Evolutionary conservation across 768 basidiomycete species (phyloP), one percentile per base, ranked within the genome.

Genomic region (Lactifluus volemus): DNA sequence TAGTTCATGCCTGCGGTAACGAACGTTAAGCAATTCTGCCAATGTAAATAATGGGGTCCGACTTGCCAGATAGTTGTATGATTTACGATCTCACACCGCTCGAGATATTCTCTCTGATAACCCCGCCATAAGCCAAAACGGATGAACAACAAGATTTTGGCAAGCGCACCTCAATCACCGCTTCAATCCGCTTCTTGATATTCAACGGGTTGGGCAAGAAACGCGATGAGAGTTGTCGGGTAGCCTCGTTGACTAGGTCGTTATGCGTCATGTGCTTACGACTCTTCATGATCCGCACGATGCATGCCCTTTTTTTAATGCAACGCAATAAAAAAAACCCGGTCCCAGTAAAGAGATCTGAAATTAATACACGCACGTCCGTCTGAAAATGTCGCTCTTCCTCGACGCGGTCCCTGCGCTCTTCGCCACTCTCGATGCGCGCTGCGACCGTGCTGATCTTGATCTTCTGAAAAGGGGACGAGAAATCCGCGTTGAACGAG

Each of bases 241-340:
- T 92, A 36, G 93, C 92, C 72, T 98, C 95, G 67, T 86, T 88
- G 62, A 98, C 78, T 15, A 99, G 81, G 59, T 94, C 92, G 61
- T 84, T 91, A 68, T 98, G 92, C 7, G 79, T 75, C 84, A 98
- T 86, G 56, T 82, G 81, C 71, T 98, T 98, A 58, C 94, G 78
- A 70, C 92, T 87, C 75, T 98, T 98, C 96, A 99, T 98, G 32
- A 98, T 85, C 36, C 97, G 86, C 29, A 99, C 97, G 64, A 98
- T 88, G 69, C 92, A 98, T 1, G 97, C 97, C 95, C 11, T 2
- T n/a, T n/a, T n/a, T n/a, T n/a, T n/a, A n/a, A 51, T n/a, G 49
- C 53, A n/a, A 36, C 34, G 8, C 3, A 7, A 17, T 47, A 52
- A 12, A 52, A 41, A n/a, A n/a, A n/a, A n/a, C n/a, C n/a, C 61